Base-by-base conservation (phyloP, 345 rosid species). In the Microthlaspi erraticum region DNA sequence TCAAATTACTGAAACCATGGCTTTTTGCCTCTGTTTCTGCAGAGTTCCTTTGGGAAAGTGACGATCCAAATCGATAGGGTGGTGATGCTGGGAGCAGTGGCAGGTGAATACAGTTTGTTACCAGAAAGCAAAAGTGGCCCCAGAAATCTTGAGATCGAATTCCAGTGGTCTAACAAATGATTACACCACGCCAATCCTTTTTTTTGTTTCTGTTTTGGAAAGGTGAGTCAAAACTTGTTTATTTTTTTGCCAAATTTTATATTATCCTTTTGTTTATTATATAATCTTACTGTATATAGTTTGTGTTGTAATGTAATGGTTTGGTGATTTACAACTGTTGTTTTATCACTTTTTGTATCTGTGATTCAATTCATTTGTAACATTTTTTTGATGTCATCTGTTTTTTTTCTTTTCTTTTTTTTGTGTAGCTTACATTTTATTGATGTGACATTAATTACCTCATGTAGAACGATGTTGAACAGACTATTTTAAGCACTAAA, bases 1-100 rank as follows among this genome's bases (percentile, higher is more conserved):
- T 23, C 8, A 48, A 26, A 10, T 37, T 6, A 43, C 56, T 53
- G 33, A 64, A 64, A 5, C 58, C 5, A 5, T 58, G 58, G 48
- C 44, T 13, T 65, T 19, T 23, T 0, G 48, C 10, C 32, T 36
- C 10, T 41, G 19, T 39, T 23, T 66, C 17, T 7, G 78, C 91
- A 95, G 99, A 95, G 93, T 57, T 92, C 98, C 10, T 95, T 92
- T 29, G 99, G 97, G 13, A 95, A 95, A 82, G 99, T 95, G 56
- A 92, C 99, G 0, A 95, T 95, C 70, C 98, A 95, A 81, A 95
- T 95, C 1, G 99, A 95, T 53, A 83, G 97, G 42, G 98, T 92
- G 7, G 96, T 95, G 37, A 90, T 92, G 98, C 92, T 95, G 17
- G 98, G 99, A 81, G 87, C 97, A 37, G 98, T 92, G 2, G 87